phyloP scores from a whole-genome alignment of 768 basidiomycete genomes.

The Artomyces pyxidatus region DNA sequence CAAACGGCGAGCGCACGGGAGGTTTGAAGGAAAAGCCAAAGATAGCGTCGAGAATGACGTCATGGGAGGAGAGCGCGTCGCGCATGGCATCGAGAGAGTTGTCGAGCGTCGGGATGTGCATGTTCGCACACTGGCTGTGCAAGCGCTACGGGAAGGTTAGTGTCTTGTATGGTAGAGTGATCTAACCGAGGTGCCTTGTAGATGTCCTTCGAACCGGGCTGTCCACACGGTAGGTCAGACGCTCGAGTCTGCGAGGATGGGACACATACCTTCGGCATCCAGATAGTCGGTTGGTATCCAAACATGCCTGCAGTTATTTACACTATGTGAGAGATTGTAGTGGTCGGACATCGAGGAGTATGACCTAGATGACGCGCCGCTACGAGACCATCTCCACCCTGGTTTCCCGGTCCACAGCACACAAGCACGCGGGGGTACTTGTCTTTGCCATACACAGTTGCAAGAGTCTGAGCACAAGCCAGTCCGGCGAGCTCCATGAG shows the following conservation, averaged over 20 bases:
- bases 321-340: neutral
- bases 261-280: constrained; percentile 89
- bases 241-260: no score
- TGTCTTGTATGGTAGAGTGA: no score
- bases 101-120: constrained; percentile 69
- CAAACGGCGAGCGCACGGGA: constrained; percentile 85
- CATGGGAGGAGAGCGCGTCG: constrained; percentile 46
- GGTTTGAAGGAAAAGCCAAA: constrained; percentile 98
- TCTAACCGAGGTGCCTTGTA: constrained; percentile 73
- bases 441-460: constrained; percentile 64
- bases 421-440: constrained; percentile 77
- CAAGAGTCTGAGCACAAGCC: constrained; percentile 84
- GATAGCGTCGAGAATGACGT: constrained; percentile 90
- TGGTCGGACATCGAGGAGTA: constrained; percentile 14
- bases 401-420: constrained; percentile 96
- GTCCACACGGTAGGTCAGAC: neutral
- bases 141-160: constrained; percentile 60
- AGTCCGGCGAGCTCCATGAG: constrained; percentile 96
- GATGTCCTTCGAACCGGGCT: constrained; percentile 91
- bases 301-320: constrained; percentile 62
- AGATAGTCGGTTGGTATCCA: constrained; percentile 82
- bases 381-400: constrained; percentile 95
- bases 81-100: constrained; percentile 33
- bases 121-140: constrained; percentile 80
- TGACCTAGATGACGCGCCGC: constrained; percentile 89